Evolutionary conservation across 495 filamentous ascomycete species (phyloP).

Genomic region (Daldinia vernicosa): DNA sequence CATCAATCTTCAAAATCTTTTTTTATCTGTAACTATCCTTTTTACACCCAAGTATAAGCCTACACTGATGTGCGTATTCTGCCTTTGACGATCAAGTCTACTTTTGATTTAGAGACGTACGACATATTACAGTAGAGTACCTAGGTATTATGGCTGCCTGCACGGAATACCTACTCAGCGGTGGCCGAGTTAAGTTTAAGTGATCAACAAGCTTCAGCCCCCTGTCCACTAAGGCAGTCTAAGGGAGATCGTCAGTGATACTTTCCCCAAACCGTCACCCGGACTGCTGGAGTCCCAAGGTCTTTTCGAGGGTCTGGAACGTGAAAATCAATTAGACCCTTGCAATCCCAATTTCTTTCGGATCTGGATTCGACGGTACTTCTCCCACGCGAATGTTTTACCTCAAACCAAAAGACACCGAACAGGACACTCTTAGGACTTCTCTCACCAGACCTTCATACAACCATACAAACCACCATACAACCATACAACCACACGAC

Average conservation of each 20-base stretch:
- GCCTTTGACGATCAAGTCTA: conserved; percentile 1
- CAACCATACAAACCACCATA: background rate
- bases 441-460: background rate
- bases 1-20: background rate
- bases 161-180: conserved; percentile 31
- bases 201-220: conserved; percentile 37
- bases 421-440: conserved; percentile 1
- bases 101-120: background rate
- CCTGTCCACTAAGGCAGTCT: conserved; percentile 21
- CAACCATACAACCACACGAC: background rate
- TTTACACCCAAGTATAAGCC: background rate
- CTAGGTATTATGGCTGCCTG: conserved; percentile 25
- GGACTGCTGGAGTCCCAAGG: conserved; percentile 38
- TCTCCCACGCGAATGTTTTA: conserved; percentile 42
- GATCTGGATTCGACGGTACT: conserved; percentile 42
- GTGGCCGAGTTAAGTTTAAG: conserved; percentile 36
- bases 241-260: conserved; percentile 38
- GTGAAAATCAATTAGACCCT: conserved; percentile 40
- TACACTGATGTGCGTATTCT: background rate
- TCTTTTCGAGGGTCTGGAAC: conserved; percentile 38
- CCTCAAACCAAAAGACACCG: conserved; percentile 23
- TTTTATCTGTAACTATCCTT: background rate
- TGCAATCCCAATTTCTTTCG: conserved; percentile 41
- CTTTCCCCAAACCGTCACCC: conserved; percentile 42
- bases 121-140: conserved; percentile 6